A percentile compares a stretch with the other conserved stretches of the same genome.
Evolutionary conservation across 768 basidiomycete genomes (phyloP).

Genomic region (Tulasnella sp.): DNA sequence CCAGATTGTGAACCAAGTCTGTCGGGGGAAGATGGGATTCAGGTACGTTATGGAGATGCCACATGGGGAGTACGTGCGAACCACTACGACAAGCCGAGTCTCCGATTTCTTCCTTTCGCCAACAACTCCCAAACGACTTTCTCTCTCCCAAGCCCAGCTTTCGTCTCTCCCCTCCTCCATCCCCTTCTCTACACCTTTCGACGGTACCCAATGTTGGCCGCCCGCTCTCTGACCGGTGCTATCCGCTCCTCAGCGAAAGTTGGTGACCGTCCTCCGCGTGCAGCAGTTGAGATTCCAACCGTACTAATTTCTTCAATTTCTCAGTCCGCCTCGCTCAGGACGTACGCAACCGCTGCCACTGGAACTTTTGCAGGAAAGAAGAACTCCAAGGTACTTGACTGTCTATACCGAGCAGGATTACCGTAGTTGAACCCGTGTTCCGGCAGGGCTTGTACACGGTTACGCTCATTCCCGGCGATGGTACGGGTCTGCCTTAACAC

Average conservation of each 20-base stretch:
- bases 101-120: slow-evolving; percentile 6
- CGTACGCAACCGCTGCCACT: slow-evolving; percentile 54
- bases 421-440: neutral
- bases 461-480: slow-evolving; percentile 93
- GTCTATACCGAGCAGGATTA: neutral
- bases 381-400: slow-evolving; percentile 56
- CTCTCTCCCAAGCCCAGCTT: neutral
- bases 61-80: neutral
- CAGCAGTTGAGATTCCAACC: neutral
- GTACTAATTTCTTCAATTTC: neutral
- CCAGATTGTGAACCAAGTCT: neutral
- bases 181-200: neutral
- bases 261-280: neutral
- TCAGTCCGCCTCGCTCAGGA: slow-evolving; percentile 20
- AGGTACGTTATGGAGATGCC: neutral
- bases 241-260: slow-evolving; percentile 11
- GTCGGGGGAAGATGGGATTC: neutral
- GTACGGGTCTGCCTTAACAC: slow-evolving; percentile 33
- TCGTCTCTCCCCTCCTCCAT: neutral
- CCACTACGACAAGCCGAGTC: neutral
- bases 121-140: neutral
- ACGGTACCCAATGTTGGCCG: slow-evolving; percentile 12
- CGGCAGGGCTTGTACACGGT: slow-evolving; percentile 89
- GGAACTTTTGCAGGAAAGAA: slow-evolving; percentile 87
- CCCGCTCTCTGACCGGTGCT: slow-evolving; percentile 17